Conservation (phyloP, 2,329 filamentous ascomycete species). For the Fusarium cyanostomum region DNA sequence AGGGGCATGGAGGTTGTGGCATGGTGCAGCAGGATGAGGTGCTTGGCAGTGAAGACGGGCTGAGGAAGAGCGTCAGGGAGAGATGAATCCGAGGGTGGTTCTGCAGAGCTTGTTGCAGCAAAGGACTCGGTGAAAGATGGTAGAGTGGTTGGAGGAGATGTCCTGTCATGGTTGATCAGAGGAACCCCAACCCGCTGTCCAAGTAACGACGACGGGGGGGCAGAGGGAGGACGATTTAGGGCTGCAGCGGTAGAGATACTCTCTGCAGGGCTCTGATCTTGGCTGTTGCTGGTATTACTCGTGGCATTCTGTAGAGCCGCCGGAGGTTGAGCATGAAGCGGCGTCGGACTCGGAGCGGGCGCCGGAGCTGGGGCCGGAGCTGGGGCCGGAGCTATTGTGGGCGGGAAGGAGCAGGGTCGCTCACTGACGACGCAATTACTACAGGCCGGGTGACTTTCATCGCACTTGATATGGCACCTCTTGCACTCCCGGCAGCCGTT, state of each 20-base stretch:
- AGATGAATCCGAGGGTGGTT: constrained; percentile 20
- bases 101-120: constrained; percentile 16
- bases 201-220: constrained; percentile 28
- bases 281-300: constrained; percentile 8
- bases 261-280: constrained; percentile 36
- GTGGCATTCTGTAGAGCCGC: constrained; percentile 1
- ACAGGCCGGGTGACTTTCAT: constrained; percentile 53
- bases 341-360: constrained; percentile 10
- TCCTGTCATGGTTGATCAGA: constrained; percentile 4
- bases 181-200: constrained; percentile 8
- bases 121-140: constrained; percentile 38
- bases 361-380: constrained; percentile 13
- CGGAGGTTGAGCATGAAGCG: constrained; percentile 9
- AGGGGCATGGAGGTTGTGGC: constrained; percentile 42
- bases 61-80: constrained; percentile 14
- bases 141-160: constrained; percentile 29
- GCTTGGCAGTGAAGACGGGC: constrained; percentile 49
- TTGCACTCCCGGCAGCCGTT: constrained; percentile 55
- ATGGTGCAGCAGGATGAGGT: constrained; percentile 54
- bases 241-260: constrained; percentile 30
- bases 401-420: constrained; percentile 49
- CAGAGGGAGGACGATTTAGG: constrained; percentile 13
- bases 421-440: constrained; percentile 52
- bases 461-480: constrained; percentile 54
- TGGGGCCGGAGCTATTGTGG: constrained; percentile 1